Evolutionary conservation across 2,329 filamentous ascomycete species (phyloP).

Genomic region (Fusarium sp.): DNA sequence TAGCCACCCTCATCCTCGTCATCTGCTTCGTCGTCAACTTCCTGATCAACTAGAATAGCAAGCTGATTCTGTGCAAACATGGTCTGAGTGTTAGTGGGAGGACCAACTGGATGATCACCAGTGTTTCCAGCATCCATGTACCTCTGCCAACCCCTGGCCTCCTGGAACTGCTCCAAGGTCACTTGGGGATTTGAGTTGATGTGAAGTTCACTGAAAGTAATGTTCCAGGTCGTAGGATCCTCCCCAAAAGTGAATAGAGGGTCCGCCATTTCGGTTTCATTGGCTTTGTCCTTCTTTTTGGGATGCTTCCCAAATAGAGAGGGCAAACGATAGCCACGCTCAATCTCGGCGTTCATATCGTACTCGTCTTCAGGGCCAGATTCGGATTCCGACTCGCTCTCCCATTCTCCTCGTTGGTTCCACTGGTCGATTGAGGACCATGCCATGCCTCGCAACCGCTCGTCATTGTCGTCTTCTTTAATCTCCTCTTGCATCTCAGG

Average conservation of each 20-base stretch:
- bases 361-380: conserved; percentile 29
- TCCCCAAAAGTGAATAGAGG: neutral
- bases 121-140: neutral
- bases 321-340: conserved; percentile 35
- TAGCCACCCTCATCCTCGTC: neutral
- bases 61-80: neutral
- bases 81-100: neutral
- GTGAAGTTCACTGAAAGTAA: conserved; percentile 6
- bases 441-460: conserved; percentile 50
- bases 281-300: neutral
- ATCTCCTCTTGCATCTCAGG: conserved; percentile 53
- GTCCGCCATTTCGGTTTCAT: neutral
- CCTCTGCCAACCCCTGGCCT: conserved; percentile 2
- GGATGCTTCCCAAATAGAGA: neutral
- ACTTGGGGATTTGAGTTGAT: conserved; percentile 12
- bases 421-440: conserved; percentile 46
- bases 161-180: neutral
- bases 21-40: neutral
- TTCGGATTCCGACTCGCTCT: conserved; percentile 26
- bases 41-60: neutral
- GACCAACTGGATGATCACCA: neutral
- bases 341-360: conserved; percentile 27
- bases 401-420: conserved; percentile 31
- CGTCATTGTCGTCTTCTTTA: conserved; percentile 50
- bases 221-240: conserved; percentile 19